Evolutionary conservation across 202 grass and related monocot genomes (phyloP).

Genomic region (Cymbopogon flexuosus): DNA sequence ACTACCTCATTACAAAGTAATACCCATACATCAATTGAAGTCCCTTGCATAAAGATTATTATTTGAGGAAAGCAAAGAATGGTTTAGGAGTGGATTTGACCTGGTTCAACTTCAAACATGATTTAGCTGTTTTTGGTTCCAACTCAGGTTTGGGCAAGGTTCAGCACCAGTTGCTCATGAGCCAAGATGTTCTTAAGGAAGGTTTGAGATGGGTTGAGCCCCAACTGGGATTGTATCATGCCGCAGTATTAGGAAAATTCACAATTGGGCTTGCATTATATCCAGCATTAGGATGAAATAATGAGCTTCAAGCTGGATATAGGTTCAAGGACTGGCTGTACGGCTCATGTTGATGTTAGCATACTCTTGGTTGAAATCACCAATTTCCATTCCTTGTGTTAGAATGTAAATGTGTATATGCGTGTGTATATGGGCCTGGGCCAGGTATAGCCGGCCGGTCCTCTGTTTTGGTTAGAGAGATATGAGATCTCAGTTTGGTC

Average conservation of each 20-base stretch:
- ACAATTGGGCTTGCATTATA: not conserved
- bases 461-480: no score
- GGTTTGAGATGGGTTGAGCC: not conserved
- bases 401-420: no score
- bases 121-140: not conserved
- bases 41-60: not conserved
- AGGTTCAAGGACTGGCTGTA: slow-evolving; percentile 5
- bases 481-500: no score
- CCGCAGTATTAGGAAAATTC: not conserved
- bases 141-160: not conserved
- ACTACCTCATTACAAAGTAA: not conserved
- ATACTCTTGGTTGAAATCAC: slow-evolving; percentile 14
- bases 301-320: not conserved
- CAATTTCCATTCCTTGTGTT: not conserved
- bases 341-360: not conserved
- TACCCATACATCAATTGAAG: not conserved
- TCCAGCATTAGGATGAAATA: not conserved
- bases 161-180: not conserved
- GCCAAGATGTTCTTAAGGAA: not conserved
- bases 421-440: no score
- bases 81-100: not conserved
- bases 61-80: slow-evolving; percentile 6
- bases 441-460: no score
- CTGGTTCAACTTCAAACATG: not conserved
- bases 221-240: slow-evolving; percentile 4